Evolutionary conservation across 768 basidiomycete genomes (phyloP), one percentile per base, ranked within the genome.

Genomic region (Suillus weaverae): DNA sequence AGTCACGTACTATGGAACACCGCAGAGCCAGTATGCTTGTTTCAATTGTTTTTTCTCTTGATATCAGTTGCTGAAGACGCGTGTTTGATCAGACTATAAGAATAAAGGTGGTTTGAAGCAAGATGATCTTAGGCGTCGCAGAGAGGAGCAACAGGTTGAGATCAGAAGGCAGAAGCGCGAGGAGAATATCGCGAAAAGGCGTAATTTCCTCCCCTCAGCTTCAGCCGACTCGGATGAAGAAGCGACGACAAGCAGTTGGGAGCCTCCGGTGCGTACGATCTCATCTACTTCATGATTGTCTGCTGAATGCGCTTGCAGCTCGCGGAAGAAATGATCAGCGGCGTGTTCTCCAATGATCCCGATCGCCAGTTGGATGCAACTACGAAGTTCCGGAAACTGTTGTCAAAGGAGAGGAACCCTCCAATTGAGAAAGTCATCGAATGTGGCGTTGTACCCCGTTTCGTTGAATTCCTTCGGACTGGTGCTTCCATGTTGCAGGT

Each of bases 381-480:
- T 20, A 98, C 94, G 74, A 97, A 93, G 80, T 99, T 99, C 85
- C 90, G 97, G 72, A 99, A 98, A 81, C 85, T 99, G 46, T 87
- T 99, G 68, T 98, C 96, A 70, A 99, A 99, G 81, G 97, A 99
- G 82, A 97, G 96, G 83, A 99, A 98, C 77, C 97, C 97, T 55
- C 97, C 97, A 22, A 99, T 99, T 76, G 97, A 99, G 77, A 89
- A 90, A 77, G 97, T 99, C 70, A 99, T 97, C 76, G 94, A 95
- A 71, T 97, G 95, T 78, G 92, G 94, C 64, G 97, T 99, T 48
- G 94, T 99, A 44, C 92, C 94, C 66, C 92, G 97, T 65, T 99
- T 99, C 70, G 97, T 99, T 53, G 89, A 97, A 77, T 99, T 99
- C 79, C 81, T 99, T 69, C 84, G 86, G 70, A 84, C 79, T 44